These are phyloP conservation scores for Sarocladiaceae sp. DNA, from an alignment of 2,329 filamentous ascomycete genomes.

Conservation along the genomic window DNA sequence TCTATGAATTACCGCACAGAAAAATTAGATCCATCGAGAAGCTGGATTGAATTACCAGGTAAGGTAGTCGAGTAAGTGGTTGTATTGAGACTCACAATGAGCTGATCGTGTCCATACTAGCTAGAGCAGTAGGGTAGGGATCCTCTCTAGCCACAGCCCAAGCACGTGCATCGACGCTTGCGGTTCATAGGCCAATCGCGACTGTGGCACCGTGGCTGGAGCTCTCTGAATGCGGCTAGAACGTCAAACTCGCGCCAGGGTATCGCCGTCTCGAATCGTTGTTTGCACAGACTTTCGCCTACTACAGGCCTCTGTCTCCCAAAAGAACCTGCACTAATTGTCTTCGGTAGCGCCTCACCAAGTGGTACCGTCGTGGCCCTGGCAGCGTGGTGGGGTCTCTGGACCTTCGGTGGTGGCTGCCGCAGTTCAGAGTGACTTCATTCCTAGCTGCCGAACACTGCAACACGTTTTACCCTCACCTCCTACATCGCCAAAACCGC, in stretches of 20 bases:
- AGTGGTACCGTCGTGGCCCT: background rate
- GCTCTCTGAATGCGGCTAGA: slow-evolving; percentile 5
- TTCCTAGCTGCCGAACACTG: no score
- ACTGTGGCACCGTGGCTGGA: slow-evolving; percentile 5
- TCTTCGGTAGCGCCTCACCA: background rate
- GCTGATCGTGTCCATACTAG: no score
- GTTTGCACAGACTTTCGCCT: background rate
- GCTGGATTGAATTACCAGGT: no score
- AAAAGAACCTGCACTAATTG: background rate
- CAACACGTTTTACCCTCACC: no score
- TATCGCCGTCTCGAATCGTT: slow-evolving; percentile 1
- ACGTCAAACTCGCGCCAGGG: background rate
- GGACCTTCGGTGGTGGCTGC: no score
- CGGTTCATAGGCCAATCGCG: slow-evolving; percentile 9
- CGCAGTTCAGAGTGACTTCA: no score
- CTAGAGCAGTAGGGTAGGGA: no score
- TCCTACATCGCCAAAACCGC: no score
- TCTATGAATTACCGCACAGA: no score
- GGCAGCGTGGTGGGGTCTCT: slow-evolving; percentile 1
- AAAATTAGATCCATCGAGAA: no score
- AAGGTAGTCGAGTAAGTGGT: no score
- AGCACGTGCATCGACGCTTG: slow-evolving; percentile 8
- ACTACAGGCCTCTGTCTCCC: slow-evolving; percentile 3
- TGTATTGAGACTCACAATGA: no score
- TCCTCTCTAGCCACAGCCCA: background rate